A percentile compares a stretch with the other conserved stretches of the same genome.
phyloP scores from a whole-genome alignment of 2,329 filamentous ascomycete genomes.

The Trichoderma citrinoviride region DNA sequence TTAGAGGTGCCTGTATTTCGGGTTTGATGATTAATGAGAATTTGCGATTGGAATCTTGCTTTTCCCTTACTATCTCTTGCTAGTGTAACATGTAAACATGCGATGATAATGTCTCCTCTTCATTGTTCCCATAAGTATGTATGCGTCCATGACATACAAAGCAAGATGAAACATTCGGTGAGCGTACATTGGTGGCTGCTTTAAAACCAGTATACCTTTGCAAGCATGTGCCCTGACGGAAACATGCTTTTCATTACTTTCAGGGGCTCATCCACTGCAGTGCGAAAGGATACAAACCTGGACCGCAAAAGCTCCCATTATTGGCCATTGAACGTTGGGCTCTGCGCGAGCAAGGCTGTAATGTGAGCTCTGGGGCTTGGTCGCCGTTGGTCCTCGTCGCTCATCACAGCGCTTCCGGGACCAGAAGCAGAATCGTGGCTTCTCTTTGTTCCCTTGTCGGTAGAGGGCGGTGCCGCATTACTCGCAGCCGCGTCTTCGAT shows the following conservation, averaged over 20 bases:
- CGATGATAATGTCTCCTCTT: neutral
- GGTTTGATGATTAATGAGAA: too few relatives aligned
- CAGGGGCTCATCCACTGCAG: neutral
- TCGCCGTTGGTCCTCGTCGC: constrained; percentile 46
- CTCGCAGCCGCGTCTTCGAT: constrained; percentile 13
- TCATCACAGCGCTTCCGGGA: constrained; percentile 46
- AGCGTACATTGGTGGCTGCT: neutral
- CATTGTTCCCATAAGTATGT: neutral
- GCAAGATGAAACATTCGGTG: neutral
- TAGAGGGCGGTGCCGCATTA: neutral
- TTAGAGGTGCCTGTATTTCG: too few relatives aligned
- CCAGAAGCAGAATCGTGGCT: constrained; percentile 47
- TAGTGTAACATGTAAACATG: neutral
- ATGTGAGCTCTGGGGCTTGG: constrained; percentile 29
- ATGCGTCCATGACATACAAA: neutral
- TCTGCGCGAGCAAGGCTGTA: constrained; percentile 24
- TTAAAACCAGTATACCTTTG: neutral
- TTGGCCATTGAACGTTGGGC: neutral
- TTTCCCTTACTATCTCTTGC: neutral
- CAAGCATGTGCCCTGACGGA: neutral
- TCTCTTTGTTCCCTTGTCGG: constrained; percentile 45
- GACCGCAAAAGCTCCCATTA: neutral
- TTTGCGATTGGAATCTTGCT: too few relatives aligned
- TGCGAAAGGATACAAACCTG: neutral
- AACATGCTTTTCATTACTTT: neutral